Evolutionary conservation across 495 filamentous ascomycete species (phyloP), one percentile per base, ranked within the genome.

Genomic region (Lepraria neglecta): DNA sequence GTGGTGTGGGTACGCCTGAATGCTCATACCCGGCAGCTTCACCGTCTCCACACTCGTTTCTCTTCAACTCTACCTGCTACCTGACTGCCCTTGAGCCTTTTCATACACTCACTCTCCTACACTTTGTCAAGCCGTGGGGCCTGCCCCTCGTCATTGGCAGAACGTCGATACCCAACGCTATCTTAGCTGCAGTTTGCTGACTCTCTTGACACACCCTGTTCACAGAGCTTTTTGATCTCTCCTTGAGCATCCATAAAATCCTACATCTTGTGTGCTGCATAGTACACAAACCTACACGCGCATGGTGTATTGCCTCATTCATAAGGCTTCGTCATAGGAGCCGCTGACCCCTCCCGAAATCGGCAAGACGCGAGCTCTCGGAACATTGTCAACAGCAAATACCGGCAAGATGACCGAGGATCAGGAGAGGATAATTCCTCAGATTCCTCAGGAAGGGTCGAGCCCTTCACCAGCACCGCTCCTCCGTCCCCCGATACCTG

Each of bases 401-500:
- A 40, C 57, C 12, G 57, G 33, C 40, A 43, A 44, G 14, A 64
- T 64, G 58, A 56, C 45, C 50, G 48, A 50, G 38, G 62, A 42
- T 6, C 58, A 64, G 30, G 52, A 60, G 9, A 57, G 21, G 21
- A 17, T 42, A 19, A 48, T 14, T 19, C 40, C 50, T 55, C 35
- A 31, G 30, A 47, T 21, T 14, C 40, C 50, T 55, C 35, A 21
- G 30, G 59, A 61, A 31, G 21, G 27, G 15, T 52, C 59, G 30
- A 53, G 31, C 38, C 51, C 88, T 52, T 84, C 88, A 40, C 85
- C 88, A 61, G 82, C 82, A 46, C 90, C 91, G 54, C 82, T 95
- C 56, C 83, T 92, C 42, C 88, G 91, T 48, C 90, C 91, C 44
- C 88, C 90, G 59, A 85, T 95, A 59, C 87, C 87, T 31, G 89